phyloP scores from a whole-genome alignment of 345 rosid species.

The Linum tenue region DNA sequence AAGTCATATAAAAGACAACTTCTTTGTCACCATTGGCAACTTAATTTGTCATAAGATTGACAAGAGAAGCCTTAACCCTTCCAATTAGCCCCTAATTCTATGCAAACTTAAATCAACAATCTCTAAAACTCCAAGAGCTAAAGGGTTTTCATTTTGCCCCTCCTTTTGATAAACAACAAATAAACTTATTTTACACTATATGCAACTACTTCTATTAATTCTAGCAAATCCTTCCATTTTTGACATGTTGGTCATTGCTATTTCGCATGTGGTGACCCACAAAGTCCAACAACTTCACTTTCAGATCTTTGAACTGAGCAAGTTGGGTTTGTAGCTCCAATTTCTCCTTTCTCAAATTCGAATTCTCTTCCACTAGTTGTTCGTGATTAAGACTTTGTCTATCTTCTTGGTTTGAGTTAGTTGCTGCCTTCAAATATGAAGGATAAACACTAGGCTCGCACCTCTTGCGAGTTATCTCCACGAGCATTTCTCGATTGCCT shows the following conservation, averaged over 20 bases:
- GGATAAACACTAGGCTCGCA: slow-evolving; percentile 41
- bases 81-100: no score
- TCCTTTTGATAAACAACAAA: no score
- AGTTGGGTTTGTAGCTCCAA: slow-evolving; percentile 36
- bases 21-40: no score
- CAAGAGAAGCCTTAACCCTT: no score
- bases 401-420: background rate
- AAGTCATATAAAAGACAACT: no score
- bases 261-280: slow-evolving; percentile 27
- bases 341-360: slow-evolving; percentile 32
- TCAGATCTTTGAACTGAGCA: slow-evolving; percentile 32
- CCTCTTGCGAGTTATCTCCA: slow-evolving; percentile 43
- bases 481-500: slow-evolving; percentile 36
- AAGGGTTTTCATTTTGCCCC: no score
- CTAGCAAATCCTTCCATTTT: slow-evolving; percentile 23
- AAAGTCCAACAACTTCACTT: slow-evolving; percentile 36
- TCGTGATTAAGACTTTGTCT: background rate
- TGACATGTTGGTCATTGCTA: slow-evolving; percentile 2
- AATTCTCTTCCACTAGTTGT: slow-evolving; percentile 34
- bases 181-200: no score
- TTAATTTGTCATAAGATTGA: no score
- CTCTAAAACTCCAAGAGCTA: no score
- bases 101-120: no score
- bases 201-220: background rate
- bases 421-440: slow-evolving; percentile 30